Conservation (phyloP, 2,329 filamentous ascomycete genomes). For the Penicillium verrucosum region DNA sequence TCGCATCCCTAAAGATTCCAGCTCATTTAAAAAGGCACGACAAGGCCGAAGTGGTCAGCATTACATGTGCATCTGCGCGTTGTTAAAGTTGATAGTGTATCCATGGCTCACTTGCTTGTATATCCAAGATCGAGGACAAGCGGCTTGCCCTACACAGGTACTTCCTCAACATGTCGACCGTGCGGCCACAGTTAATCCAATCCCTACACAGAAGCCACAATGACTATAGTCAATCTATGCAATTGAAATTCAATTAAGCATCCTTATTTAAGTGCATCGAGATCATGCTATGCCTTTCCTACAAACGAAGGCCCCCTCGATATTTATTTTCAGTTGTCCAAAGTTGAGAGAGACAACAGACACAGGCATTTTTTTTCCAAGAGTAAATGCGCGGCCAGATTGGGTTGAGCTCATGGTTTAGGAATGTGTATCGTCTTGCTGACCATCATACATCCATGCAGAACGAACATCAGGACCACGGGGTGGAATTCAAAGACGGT, state of each 20-base stretch:
- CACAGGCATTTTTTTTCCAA: conserved; percentile 11
- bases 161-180: background rate
- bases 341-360: conserved; percentile 15
- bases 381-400: conserved; percentile 11
- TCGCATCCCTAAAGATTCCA: no score
- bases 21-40: no score
- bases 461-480: conserved; percentile 70
- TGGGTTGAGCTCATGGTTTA: conserved; percentile 58
- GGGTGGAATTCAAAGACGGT: conserved; percentile 80
- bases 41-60: background rate
- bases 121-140: background rate
- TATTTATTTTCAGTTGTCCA: conserved; percentile 20
- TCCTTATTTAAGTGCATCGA: conserved; percentile 18
- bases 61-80: background rate
- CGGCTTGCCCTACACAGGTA: no score
- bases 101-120: background rate
- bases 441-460: conserved; percentile 93
- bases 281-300: conserved; percentile 14
- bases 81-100: background rate
- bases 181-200: background rate
- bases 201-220: background rate
- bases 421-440: conserved; percentile 94
- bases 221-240: conserved; percentile 9
- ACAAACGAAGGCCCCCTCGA: conserved; percentile 13
- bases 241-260: conserved; percentile 13